Evolutionary conservation across 371 early-diverging fungal genomes (phyloP), one percentile per base, ranked within the genome.

Genomic region (Lichtheimia hyalospora): DNA sequence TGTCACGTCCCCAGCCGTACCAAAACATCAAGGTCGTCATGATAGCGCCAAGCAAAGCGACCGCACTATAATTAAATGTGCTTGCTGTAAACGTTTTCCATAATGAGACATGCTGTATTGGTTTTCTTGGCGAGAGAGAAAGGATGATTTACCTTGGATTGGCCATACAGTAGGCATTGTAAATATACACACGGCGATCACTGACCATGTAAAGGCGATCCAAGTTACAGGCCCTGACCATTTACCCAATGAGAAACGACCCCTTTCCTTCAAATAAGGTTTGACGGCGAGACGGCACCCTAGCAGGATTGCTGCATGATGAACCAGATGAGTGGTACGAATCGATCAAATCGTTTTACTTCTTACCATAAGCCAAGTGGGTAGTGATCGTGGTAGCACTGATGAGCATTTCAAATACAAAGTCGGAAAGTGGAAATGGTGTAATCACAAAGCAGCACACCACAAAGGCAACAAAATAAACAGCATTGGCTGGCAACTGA

Each of bases 331-430:
- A 56, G 28, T 42, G 49, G 14, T 15, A 52, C 3, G 25, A 3
- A 27, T 42, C 27, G 10, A 54, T 5, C 7, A 4, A 16, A n/a
- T 41, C 14, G 6, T 15, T 18, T 34, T 48, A 57, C 18, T 3
- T 4, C 49, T 65, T 63, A 64, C 86, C 89, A 70, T 89, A 89
- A 20, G 86, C 84, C 48, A 89, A 75, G 70, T 87, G 86, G 34
- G 85, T 71, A n/a, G 87, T 86, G 52, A 89, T 85, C 14, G 88
- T 88, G 1, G 86, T 79, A 34, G 89, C 84, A 62, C 86, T 85
- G 18, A 86, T 71, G 52, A 91, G 81, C 21, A 88, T 88, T 24
- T 84, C 77, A 59, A 83, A 84, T 2, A 69, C 56, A 54, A 68
- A 58, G 14, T 73, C 75, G 1, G 70, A 66, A 16, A 77, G 52